These are phyloP conservation scores for Neofusicoccum sp. DNA, from an alignment of 2,329 filamentous ascomycete species.

Conservation along the genomic window DNA sequence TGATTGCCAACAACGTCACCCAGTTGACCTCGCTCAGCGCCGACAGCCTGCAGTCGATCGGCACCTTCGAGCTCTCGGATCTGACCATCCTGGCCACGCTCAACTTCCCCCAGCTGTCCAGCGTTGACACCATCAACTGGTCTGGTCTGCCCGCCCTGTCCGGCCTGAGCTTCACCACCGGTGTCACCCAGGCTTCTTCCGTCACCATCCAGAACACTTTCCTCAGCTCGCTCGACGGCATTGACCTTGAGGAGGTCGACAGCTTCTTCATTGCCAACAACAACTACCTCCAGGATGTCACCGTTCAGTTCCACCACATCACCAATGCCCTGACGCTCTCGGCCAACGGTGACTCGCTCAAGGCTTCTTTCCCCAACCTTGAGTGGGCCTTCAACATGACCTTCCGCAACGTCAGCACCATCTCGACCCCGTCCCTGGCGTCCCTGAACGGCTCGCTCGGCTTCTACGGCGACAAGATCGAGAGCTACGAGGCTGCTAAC, in stretches of 20 bases:
- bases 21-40: conserved; percentile 64
- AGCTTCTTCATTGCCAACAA: conserved; percentile 89
- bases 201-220: conserved; percentile 84
- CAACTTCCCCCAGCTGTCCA: conserved; percentile 62
- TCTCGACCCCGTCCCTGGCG: conserved; percentile 71
- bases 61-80: conserved; percentile 67
- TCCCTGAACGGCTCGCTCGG: conserved; percentile 75
- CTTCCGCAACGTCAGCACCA: conserved; percentile 73
- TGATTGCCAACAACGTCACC: conserved; percentile 54
- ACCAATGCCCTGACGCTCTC: conserved; percentile 68
- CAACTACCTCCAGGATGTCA: conserved; percentile 70
- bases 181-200: conserved; percentile 65
- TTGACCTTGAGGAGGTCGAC: conserved; percentile 72
- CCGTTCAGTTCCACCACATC: conserved; percentile 75
- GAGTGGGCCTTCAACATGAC: conserved; percentile 76
- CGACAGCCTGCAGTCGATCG: conserved; percentile 63
- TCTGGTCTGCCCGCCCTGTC: conserved; percentile 66
- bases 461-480: conserved; percentile 77
- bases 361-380: conserved; percentile 75
- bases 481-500: conserved; percentile 63
- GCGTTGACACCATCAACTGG: conserved; percentile 68
- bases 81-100: conserved; percentile 69
- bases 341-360: conserved; percentile 73
- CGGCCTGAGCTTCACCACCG: conserved; percentile 58
- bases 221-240: conserved; percentile 73